Base-by-base conservation (phyloP, 805 yeast genomes). In the Metschnikowia vanudenii region DNA sequence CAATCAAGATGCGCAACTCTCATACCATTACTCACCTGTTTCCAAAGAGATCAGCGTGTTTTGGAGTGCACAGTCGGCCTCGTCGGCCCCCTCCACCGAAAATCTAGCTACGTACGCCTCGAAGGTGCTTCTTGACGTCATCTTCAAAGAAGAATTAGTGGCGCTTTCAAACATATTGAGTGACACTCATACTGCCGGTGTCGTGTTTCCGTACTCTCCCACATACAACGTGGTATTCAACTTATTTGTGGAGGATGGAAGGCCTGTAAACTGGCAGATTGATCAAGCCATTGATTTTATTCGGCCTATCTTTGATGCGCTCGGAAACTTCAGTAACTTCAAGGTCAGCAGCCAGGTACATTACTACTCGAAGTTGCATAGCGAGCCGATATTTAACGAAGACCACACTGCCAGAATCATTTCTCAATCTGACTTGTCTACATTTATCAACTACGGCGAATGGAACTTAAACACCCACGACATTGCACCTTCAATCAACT, bases 381-480 rank as follows among this genome's bases (percentile, higher is more conserved):
- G 51, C 36, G 51, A 59, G 38, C 58, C 69, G 29, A 36, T 43
- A 9, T 58, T 53, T 30, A 59, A 65, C 36, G 59, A 53, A 17
- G 52, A 54, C 6, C 49, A 54, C 16, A 65, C 61, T 1, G 53
- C 63, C 0, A 63, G 67, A 17, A 48, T 71, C 2, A 68, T 85
- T 14, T 69, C 72, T 19, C 66, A 73, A 44, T 61, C 71, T 8
- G 85, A 85, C 46, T 71, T 91, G 30, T 76, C 95, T 1, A 85
- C 91, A 12, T 80, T 88, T 53, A 78, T 91, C 49, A 94, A 92
- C 64, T 81, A 81, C 54, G 90, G 94, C 2, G 96, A 87, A 54
- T 86, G 96, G 96, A 84, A 84, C 46, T 67, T 80, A 43, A 75
- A 55, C 73, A 85, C 52, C 64, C 75, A 76, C 54, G 80, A 78